phyloP scores from a whole-genome alignment of 2,329 filamentous ascomycete species.

The Trichoderma koningiopsis region DNA sequence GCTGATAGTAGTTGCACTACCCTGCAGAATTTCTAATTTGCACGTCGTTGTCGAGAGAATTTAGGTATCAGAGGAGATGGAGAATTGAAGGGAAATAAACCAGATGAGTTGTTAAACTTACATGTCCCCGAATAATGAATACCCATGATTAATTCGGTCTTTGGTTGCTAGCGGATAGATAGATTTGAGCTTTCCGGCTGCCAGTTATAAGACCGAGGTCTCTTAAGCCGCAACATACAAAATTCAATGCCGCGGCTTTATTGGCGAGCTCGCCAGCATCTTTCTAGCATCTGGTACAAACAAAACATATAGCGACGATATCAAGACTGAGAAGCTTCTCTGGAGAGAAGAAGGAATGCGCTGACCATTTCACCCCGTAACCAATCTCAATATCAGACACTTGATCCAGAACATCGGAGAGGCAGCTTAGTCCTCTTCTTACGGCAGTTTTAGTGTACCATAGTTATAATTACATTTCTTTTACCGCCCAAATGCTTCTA shows the following conservation, averaged over 20 bases:
- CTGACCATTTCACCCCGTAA: neutral
- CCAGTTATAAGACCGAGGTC: conserved; percentile 15
- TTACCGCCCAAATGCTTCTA: conserved; percentile 41
- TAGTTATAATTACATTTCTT: neutral
- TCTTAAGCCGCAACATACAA: neutral
- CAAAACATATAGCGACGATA: neutral
- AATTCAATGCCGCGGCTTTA: neutral
- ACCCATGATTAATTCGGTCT: neutral
- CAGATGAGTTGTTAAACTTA: neutral
- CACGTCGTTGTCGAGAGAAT: neutral
- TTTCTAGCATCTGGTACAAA: neutral
- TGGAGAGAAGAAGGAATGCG: neutral
- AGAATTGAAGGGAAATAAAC: neutral
- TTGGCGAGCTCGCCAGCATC: neutral
- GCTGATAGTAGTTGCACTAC: neutral
- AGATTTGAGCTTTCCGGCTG: neutral
- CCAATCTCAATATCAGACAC: neutral
- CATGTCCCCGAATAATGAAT: neutral
- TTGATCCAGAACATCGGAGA: neutral
- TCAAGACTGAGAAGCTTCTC: neutral
- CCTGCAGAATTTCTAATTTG: neutral
- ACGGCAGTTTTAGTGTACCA: neutral
- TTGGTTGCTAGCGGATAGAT: neutral
- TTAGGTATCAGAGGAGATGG: too few relatives aligned
- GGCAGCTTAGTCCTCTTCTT: neutral